These are phyloP conservation scores for Anaeramoeba ignava DNA, from an alignment of 78 protist species.

Conservation along the genomic window DNA sequence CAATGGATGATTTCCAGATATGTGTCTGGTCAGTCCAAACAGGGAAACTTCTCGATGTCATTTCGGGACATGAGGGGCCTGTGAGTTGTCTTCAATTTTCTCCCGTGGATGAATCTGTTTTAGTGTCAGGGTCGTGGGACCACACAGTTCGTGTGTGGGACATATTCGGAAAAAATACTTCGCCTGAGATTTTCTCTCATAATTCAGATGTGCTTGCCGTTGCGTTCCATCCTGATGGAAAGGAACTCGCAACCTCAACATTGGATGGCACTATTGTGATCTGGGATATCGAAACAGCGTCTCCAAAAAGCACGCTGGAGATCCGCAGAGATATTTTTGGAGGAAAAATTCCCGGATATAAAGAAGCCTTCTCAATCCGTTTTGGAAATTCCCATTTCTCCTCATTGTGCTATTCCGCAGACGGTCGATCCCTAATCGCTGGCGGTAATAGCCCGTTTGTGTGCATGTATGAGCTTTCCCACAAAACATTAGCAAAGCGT, in stretches of 20 bases:
- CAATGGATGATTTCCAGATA: conserved; percentile 47
- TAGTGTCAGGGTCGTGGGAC: conserved; percentile 72
- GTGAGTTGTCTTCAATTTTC: not conserved
- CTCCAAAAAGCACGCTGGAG: conserved; percentile 41
- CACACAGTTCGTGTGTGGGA: conserved; percentile 65
- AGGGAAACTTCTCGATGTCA: conserved; percentile 70
- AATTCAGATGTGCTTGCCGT: conserved; percentile 18
- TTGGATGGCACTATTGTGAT: conserved; percentile 32
- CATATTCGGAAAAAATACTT: conserved; percentile 26
- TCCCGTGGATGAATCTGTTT: conserved; percentile 1
- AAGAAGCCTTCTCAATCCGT: not conserved
- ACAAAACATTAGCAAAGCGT: not conserved
- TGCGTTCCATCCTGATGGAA: conserved; percentile 59
- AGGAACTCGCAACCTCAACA: conserved; percentile 25
- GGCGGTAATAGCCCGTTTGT: conserved; percentile 66
- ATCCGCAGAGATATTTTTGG: conserved; percentile 35
- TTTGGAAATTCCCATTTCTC: not conserved
- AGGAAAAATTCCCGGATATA: conserved; percentile 11
- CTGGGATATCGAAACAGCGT: conserved; percentile 25
- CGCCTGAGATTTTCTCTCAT: conserved; percentile 13
- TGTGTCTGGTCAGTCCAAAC: conserved; percentile 73
- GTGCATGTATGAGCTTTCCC: conserved; percentile 50
- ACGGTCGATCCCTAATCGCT: conserved; percentile 54
- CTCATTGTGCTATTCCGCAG: conserved; percentile 18
- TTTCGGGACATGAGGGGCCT: conserved; percentile 49